Evolutionary conservation across 768 basidiomycete genomes (phyloP), one percentile per base, ranked within the genome.

Genomic region (Holtermanniella nyarrowii): DNA sequence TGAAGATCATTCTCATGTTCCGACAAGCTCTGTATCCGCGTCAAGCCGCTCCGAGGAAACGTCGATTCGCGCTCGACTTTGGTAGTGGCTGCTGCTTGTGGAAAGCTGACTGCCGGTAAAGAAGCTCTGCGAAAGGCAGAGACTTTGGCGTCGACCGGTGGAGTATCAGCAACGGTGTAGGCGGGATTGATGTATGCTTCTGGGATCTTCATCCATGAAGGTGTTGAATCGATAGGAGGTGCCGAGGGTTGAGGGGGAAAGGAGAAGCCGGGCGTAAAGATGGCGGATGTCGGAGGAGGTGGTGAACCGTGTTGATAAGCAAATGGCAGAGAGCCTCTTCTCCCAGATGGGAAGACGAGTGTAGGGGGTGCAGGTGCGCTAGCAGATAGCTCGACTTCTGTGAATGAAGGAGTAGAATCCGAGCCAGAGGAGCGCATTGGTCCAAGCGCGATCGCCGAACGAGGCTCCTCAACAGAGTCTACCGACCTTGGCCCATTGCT

Each of bases 1-100:
- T 45, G 26, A 21, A 31, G 37, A 25, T 58, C 56, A 5, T 44
- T 25, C 24, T 66, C 61, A 3, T 40, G 53, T 39, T 66, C 64
- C 2, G 65, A 59, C 2, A 64, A 31, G 3, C 61, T 63, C 40
- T 67, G 65, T 24, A 71, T 71, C 20, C 66, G 42, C 1, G 59
- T 42, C 14, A 67, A 50, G 3, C 50, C 46, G 7, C 59, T 42
- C 16, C 31, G 31, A 37, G n/a, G n/a, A n/a, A 37, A 37, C 7
- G 10, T 37, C 10, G 7, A 7, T 16, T 37, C 31, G 31, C 31
- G 31, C 16, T 37, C 31, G 31, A 37, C 16, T 37, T 37, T 37
- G 31, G 7, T 37, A 7, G n/a, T n/a, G n/a, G 16, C 10, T 42
- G 27, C 21, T 4, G 24, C 48, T 2, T 20, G 53, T 44, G 20